phyloP scores from a whole-genome alignment of 1,139 yeast genomes.

The Maudiozyma humilis region DNA sequence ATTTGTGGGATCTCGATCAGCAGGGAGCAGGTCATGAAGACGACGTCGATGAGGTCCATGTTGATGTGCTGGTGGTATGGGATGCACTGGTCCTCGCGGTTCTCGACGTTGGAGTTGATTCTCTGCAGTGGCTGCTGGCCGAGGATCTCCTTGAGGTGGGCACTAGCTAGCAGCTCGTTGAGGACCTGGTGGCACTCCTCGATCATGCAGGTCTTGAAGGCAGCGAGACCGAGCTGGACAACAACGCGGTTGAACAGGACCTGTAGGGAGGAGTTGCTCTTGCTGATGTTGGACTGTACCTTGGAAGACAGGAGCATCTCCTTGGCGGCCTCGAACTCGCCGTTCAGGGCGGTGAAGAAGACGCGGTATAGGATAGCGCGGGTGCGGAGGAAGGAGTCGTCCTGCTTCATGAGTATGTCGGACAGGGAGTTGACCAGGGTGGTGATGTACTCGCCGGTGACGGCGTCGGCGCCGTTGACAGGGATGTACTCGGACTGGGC shows the following conservation, averaged over 20 bases:
- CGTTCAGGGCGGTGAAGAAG: slow-evolving; percentile 85
- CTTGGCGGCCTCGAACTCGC: slow-evolving; percentile 74
- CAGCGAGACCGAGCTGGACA: slow-evolving; percentile 92
- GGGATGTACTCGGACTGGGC: slow-evolving; percentile 25
- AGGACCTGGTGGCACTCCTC: slow-evolving; percentile 82
- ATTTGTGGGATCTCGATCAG: slow-evolving; percentile 87
- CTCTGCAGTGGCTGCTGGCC: slow-evolving; percentile 81
- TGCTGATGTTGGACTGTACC: slow-evolving; percentile 71
- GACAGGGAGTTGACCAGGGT: slow-evolving; percentile 59
- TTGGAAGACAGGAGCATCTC: slow-evolving; percentile 82
- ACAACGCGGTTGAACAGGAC: slow-evolving; percentile 90
- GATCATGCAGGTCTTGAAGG: slow-evolving; percentile 84
- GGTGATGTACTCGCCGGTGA: slow-evolving; percentile 37
- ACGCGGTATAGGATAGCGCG: slow-evolving; percentile 80
- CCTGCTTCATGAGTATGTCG: slow-evolving; percentile 55
- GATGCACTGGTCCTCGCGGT: slow-evolving; percentile 63
- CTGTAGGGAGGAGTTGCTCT: slow-evolving; percentile 68
- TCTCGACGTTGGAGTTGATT: slow-evolving; percentile 33
- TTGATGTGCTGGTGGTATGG: slow-evolving; percentile 99
- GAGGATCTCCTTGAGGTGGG: slow-evolving; percentile 81
- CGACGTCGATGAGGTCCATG: slow-evolving; percentile 89
- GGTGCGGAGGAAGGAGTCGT: slow-evolving; percentile 62
- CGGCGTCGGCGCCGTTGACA: slow-evolving; percentile 25
- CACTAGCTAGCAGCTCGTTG: slow-evolving; percentile 81
- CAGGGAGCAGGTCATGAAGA: slow-evolving; percentile 82